These are phyloP conservation scores for Paracamarosporium sp. DNA, from an alignment of 2,329 filamentous ascomycete species.

Conservation along the genomic window DNA sequence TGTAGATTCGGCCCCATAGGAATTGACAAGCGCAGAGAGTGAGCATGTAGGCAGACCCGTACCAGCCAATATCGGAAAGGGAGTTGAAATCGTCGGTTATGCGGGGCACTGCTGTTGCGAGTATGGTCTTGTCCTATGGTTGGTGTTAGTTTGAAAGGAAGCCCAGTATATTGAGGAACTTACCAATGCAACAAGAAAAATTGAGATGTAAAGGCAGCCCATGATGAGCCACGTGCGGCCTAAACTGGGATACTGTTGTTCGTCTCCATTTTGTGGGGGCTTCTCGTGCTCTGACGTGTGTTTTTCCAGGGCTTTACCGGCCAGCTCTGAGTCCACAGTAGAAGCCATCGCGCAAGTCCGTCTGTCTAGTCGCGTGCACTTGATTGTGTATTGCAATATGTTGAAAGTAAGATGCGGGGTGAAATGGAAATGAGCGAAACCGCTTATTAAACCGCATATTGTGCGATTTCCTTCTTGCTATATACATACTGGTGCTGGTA, in stretches of 20 bases:
- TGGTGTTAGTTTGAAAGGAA: background rate
- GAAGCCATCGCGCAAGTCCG: background rate
- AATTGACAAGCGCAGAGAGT: conserved; percentile 51
- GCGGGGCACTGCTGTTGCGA: conserved; percentile 35
- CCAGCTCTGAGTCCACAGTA: background rate
- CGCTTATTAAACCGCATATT: background rate
- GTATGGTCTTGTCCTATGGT: conserved; percentile 11
- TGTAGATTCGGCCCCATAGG: conserved; percentile 50
- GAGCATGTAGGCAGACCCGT: conserved; percentile 49
- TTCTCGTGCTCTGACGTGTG: background rate
- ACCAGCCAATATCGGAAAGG: conserved; percentile 36
- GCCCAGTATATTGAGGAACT: background rate
- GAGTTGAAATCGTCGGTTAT: conserved; percentile 39
- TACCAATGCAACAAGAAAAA: conserved; percentile 12
- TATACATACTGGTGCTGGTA: background rate
- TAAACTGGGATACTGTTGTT: conserved; percentile 4
- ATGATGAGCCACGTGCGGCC: conserved; percentile 9
- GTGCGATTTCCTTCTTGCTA: background rate
- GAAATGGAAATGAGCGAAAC: background rate
- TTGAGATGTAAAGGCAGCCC: conserved; percentile 8
- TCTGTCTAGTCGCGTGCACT: background rate
- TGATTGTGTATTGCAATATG: background rate
- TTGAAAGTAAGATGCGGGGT: background rate
- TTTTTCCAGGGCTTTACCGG: background rate
- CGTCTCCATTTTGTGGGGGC: background rate